Conservation (phyloP, 2,329 filamentous ascomycete genomes). For the Ramichloridium luteum region DNA sequence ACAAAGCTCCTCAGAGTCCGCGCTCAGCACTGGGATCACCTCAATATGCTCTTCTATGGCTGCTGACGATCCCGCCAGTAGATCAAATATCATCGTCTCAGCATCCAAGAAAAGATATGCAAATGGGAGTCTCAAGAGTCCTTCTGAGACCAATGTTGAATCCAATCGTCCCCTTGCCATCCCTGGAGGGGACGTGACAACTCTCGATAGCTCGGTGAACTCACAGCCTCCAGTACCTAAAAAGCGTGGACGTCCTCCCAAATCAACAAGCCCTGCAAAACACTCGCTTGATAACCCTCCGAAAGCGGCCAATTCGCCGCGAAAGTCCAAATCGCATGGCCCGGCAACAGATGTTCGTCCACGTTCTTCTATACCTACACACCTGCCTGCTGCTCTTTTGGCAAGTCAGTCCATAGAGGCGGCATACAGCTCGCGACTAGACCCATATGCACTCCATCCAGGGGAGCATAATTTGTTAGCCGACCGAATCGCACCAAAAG, state of each 20-base stretch:
- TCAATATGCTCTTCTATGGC: conserved; percentile 23
- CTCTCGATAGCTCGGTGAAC: too few relatives aligned
- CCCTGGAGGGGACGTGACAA: too few relatives aligned
- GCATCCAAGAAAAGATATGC: conserved; percentile 20
- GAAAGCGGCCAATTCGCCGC: conserved; percentile 11
- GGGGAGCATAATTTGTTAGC: conserved; percentile 74
- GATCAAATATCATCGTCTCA: conserved; percentile 4
- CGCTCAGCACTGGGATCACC: conserved; percentile 23
- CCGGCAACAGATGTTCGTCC: conserved; percentile 18
- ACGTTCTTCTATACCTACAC: conserved; percentile 64
- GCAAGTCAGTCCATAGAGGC: conserved; percentile 84
- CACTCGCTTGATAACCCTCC: conserved; percentile 5
- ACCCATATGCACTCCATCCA: conserved; percentile 75
- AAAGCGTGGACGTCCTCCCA: conserved; percentile 23
- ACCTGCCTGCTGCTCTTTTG: conserved; percentile 62
- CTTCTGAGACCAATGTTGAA: conserved; percentile 7
- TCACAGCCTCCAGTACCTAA: conserved; percentile 9
- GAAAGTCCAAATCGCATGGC: conserved; percentile 16
- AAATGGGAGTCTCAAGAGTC: conserved; percentile 19
- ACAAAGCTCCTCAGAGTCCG: conserved; percentile 23
- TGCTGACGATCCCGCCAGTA: conserved; percentile 14
- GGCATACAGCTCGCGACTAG: conserved; percentile 77
- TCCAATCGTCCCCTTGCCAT: too few relatives aligned
- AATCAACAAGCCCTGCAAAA: conserved; percentile 12
- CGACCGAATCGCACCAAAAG: conserved; percentile 69